phyloP scores from a whole-genome alignment of 345 rosid species.

The Moricandia arvensis region DNA sequence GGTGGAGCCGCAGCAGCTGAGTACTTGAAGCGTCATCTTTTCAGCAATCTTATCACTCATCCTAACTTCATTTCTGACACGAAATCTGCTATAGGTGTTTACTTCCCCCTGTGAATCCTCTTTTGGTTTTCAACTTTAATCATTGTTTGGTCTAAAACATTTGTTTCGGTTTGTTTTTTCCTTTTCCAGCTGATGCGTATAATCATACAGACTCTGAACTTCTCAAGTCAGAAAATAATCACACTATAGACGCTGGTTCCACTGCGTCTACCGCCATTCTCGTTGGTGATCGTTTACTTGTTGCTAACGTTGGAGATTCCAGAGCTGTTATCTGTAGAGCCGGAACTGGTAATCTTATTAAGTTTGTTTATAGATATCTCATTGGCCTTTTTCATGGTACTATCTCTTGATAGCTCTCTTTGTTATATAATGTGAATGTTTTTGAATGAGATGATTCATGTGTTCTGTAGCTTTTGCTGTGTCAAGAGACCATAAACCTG shows the following conservation, averaged over 20 bases:
- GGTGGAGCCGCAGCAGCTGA: constrained; percentile 99
- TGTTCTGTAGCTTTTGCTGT: constrained; percentile 74
- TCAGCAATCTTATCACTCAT: constrained; percentile 88
- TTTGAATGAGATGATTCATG: not conserved
- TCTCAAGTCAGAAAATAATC: constrained; percentile 83
- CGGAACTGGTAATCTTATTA: constrained; percentile 59
- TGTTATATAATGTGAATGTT: not conserved
- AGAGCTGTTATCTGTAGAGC: constrained; percentile 95
- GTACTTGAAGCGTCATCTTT: constrained; percentile 87
- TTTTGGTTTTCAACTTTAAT: not conserved
- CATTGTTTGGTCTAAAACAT: not conserved
- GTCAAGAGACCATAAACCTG: constrained; percentile 98
- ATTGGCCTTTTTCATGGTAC: too few relatives aligned
- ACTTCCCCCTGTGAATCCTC: not conserved
- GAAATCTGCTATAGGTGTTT: constrained; percentile 86
- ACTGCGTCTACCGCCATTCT: constrained; percentile 98
- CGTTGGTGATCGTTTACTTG: constrained; percentile 85
- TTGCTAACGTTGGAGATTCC: constrained; percentile 98
- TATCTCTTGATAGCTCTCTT: not conserved
- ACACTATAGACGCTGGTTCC: constrained; percentile 93
- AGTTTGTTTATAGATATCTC: too few relatives aligned
- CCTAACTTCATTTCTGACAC: constrained; percentile 96
- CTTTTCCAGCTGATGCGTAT: constrained; percentile 79
- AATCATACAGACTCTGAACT: constrained; percentile 89
- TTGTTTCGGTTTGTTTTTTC: not conserved